Evolutionary conservation across 1,139 yeast species (phyloP).

Genomic region (Candida albicans): DNA sequence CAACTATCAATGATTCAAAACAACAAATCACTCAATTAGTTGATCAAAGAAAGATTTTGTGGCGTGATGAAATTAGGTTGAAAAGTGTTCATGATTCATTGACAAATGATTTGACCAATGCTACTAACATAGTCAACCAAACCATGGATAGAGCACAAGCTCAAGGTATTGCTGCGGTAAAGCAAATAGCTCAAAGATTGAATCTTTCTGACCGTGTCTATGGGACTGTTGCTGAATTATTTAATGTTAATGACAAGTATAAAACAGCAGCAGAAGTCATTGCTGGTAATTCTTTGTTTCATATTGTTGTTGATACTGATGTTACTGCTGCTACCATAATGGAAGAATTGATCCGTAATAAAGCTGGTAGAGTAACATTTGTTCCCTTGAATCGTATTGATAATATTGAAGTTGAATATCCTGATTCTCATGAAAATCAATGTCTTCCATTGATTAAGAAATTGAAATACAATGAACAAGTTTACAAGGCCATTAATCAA

Average conservation of each 20-base stretch:
- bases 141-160: conserved; percentile 75
- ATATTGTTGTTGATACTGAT: conserved; percentile 87
- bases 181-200: conserved; percentile 54
- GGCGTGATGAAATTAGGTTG: conserved; percentile 77
- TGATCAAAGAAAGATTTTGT: conserved; percentile 68
- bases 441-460: conserved; percentile 77
- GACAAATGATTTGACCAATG: conserved; percentile 53
- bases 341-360: conserved; percentile 71
- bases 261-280: conserved; percentile 84
- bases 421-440: conserved; percentile 52
- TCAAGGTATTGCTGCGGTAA: conserved; percentile 68
- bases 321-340: conserved; percentile 77
- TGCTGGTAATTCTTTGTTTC: conserved; percentile 84
- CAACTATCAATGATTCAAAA: conserved; percentile 39
- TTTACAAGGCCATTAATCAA: conserved; percentile 68
- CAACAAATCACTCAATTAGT: conserved; percentile 43
- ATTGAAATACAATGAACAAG: conserved; percentile 56
- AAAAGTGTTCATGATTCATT: conserved; percentile 58
- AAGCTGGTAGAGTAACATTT: conserved; percentile 84
- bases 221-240: conserved; percentile 85
- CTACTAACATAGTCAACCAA: conserved; percentile 61
- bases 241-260: conserved; percentile 78
- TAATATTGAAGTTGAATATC: conserved; percentile 39
- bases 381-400: conserved; percentile 81
- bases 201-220: conserved; percentile 60